Evolutionary conservation across 2,329 filamentous ascomycete species (phyloP).

Genomic region (Neofusicoccum sp.): DNA sequence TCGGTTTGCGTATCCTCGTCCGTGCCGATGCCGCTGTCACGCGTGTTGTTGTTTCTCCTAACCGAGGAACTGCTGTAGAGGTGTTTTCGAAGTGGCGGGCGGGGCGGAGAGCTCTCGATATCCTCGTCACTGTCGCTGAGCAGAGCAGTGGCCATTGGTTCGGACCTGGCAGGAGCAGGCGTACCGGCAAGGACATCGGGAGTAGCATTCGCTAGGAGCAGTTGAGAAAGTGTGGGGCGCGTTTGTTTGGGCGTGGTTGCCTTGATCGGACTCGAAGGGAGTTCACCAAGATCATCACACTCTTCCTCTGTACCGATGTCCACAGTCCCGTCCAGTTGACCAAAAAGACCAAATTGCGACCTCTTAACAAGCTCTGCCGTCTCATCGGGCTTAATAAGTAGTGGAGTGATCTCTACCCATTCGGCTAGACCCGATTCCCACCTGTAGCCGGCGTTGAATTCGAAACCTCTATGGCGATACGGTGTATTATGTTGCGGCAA

Average conservation of each 20-base stretch:
- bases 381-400: not conserved
- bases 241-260: not conserved
- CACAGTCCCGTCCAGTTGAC: too few relatives aligned
- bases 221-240: constrained; percentile 1
- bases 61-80: too few relatives aligned
- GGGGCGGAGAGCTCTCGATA: not conserved
- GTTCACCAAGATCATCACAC: not conserved
- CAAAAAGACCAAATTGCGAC: too few relatives aligned
- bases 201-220: not conserved
- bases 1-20: not conserved
- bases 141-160: too few relatives aligned
- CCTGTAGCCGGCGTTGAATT: constrained; percentile 32
- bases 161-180: not conserved
- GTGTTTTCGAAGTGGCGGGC: not conserved
- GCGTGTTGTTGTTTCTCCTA: not conserved
- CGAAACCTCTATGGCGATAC: not conserved
- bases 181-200: not conserved
- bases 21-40: not conserved
- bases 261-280: not conserved
- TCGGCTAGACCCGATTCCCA: constrained; percentile 52
- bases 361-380: too few relatives aligned
- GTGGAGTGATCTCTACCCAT: constrained; percentile 45
- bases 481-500: not conserved
- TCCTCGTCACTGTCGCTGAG: not conserved
- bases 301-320: not conserved